Percentiles rank a stretch among this genome's conserved stretches.
phyloP scores from a whole-genome alignment of 2,329 filamentous ascomycete species.

The Drechslera avenae region DNA sequence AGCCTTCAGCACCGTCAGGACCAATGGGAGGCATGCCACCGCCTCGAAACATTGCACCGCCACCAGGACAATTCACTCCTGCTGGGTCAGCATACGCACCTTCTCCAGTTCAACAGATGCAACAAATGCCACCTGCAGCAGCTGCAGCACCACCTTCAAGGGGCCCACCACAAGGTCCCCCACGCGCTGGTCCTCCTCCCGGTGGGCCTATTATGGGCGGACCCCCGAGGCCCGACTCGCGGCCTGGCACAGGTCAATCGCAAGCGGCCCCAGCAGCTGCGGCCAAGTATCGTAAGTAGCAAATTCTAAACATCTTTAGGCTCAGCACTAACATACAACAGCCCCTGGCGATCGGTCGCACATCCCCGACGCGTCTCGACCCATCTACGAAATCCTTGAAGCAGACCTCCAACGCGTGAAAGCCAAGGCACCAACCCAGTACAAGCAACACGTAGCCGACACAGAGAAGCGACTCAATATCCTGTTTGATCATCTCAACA shows the following conservation, averaged over 20 bases:
- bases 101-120: constrained; percentile 42
- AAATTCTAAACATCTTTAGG: neutral
- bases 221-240: constrained; percentile 47
- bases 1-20: constrained; percentile 51
- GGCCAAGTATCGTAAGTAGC: constrained; percentile 70
- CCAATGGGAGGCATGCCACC: constrained; percentile 44
- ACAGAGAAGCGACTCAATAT: constrained; percentile 91
- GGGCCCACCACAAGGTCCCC: constrained; percentile 47
- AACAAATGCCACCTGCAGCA: constrained; percentile 48
- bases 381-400: constrained; percentile 79
- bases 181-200: constrained; percentile 51
- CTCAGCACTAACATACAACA: constrained; percentile 34
- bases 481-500: constrained; percentile 97
- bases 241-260: constrained; percentile 57
- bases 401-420: constrained; percentile 90
- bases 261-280: constrained; percentile 58
- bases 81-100: constrained; percentile 30
- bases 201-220: constrained; percentile 45
- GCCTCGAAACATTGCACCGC: constrained; percentile 52
- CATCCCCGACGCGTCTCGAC: constrained; percentile 76
- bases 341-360: constrained; percentile 84
- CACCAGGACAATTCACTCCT: constrained; percentile 46
- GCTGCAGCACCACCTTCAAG: constrained; percentile 53
- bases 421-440: constrained; percentile 80
- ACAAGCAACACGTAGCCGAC: constrained; percentile 87